Percentiles rank a stretch among this genome's conserved stretches.
These are phyloP conservation scores for Monilinia aucupariae DNA, from an alignment of 2,329 filamentous ascomycete genomes.

Conservation along the genomic window DNA sequence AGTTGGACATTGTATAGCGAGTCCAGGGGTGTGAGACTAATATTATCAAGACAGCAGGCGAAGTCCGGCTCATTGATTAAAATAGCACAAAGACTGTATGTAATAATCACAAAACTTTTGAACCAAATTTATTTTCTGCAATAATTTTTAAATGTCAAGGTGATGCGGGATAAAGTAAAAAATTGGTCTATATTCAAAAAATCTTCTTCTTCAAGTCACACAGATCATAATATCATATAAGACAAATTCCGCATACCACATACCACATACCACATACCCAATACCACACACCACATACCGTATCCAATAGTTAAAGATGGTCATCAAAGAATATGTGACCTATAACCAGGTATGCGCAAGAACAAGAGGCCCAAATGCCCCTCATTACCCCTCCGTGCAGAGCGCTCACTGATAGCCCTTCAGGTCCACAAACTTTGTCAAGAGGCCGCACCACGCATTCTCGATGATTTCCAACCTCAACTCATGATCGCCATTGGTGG, in stretches of 20 bases:
- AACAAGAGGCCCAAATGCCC: constrained; percentile 2
- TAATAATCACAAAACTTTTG: background rate
- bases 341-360: constrained; percentile 72
- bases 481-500: constrained; percentile 98
- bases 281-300: background rate
- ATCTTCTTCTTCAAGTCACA: constrained; percentile 1
- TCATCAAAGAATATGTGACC: constrained; percentile 81
- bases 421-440: constrained; percentile 98
- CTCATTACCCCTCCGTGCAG: constrained; percentile 19
- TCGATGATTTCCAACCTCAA: constrained; percentile 81
- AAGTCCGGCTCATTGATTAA: background rate
- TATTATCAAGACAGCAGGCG: background rate
- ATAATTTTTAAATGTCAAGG: background rate
- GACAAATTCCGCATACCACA: background rate
- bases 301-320: constrained; percentile 48
- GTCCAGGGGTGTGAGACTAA: background rate
- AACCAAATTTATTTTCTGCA: constrained; percentile 4
- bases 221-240: background rate
- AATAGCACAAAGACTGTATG: background rate
- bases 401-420: constrained; percentile 22
- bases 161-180: background rate
- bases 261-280: background rate
- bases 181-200: background rate
- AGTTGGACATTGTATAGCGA: background rate
- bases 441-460: constrained; percentile 71